Evolutionary conservation across 2,329 filamentous ascomycete genomes (phyloP).

Genomic region (Bipolaris zeicola): DNA sequence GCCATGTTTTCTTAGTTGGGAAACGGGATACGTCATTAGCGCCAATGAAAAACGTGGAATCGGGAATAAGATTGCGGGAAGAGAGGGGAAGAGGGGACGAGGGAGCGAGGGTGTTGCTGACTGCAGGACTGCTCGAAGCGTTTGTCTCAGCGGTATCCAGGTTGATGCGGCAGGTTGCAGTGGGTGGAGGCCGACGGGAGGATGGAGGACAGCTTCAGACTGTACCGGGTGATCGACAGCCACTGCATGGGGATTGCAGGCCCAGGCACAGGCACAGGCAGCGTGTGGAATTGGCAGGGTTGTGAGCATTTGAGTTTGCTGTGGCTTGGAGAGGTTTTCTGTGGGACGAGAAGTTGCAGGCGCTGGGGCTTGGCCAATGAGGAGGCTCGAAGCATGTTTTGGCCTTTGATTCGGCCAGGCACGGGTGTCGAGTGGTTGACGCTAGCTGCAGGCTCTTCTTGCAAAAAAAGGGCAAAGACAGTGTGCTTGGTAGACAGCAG

Average conservation of each 20-base stretch:
- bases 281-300: background rate
- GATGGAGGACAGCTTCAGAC: slow-evolving; percentile 1
- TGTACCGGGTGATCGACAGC: background rate
- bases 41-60: slow-evolving; percentile 17
- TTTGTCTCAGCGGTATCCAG: slow-evolving; percentile 29
- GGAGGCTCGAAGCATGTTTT: slow-evolving; percentile 16
- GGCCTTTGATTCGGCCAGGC: slow-evolving; percentile 33
- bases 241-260: background rate
- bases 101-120: slow-evolving; percentile 11
- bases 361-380: slow-evolving; percentile 38
- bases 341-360: slow-evolving; percentile 26
- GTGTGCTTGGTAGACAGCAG: slow-evolving; percentile 18
- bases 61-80: slow-evolving; percentile 18
- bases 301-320: slow-evolving; percentile 5
- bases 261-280: background rate
- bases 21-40: slow-evolving; percentile 28
- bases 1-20: slow-evolving; percentile 10
- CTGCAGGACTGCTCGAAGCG: slow-evolving; percentile 18
- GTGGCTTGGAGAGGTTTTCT: slow-evolving; percentile 23
- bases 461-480: background rate
- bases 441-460: slow-evolving; percentile 18
- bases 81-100: slow-evolving; percentile 5
- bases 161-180: slow-evolving; percentile 26
- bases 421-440: slow-evolving; percentile 17
- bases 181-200: slow-evolving; percentile 19